Evolutionary conservation across 306 rosid genomes (phyloP).

Genomic region (Prunus davidiana): DNA sequence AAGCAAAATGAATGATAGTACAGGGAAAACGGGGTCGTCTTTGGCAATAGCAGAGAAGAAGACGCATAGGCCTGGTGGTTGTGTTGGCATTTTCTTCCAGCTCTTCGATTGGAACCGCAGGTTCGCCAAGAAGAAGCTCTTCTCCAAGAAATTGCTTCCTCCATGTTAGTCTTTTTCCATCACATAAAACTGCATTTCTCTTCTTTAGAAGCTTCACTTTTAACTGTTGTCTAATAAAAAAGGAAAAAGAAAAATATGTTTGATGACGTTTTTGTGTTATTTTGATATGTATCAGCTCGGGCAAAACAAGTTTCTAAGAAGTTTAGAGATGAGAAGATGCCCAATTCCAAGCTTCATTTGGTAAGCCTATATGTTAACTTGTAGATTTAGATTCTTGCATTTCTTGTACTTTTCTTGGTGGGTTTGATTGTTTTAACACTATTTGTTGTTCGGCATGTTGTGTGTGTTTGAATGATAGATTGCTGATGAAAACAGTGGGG

Average conservation of each 20-base stretch:
- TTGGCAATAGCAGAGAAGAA: slow-evolving; percentile 70
- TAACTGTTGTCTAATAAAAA: not conserved
- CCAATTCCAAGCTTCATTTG: slow-evolving; percentile 67
- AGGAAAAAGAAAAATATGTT: not conserved
- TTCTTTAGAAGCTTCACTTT: not conserved
- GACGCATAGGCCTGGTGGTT: slow-evolving; percentile 69
- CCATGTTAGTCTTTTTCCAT: slow-evolving; percentile 44
- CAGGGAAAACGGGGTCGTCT: slow-evolving; percentile 45
- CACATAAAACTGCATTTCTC: not conserved
- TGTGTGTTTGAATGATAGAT: slow-evolving; percentile 43
- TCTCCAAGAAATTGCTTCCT: slow-evolving; percentile 75
- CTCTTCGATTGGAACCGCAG: slow-evolving; percentile 88
- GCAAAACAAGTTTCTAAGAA: slow-evolving; percentile 50
- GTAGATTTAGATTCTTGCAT: not conserved
- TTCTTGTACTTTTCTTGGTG: not conserved
- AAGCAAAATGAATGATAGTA: slow-evolving; percentile 54
- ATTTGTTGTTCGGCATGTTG: slow-evolving; percentile 15
- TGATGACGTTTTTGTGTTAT: slow-evolving; percentile 24
- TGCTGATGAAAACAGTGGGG: slow-evolving; percentile 84
- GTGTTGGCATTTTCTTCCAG: slow-evolving; percentile 86
- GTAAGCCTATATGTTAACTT: slow-evolving; percentile 33
- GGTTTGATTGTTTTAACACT: not conserved
- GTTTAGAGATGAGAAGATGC: slow-evolving; percentile 76
- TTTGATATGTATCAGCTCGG: slow-evolving; percentile 43
- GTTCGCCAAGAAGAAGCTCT: slow-evolving; percentile 77